Evolutionary conservation across 441 rosid genomes (phyloP).

Genomic region (Omphalea diandra): DNA sequence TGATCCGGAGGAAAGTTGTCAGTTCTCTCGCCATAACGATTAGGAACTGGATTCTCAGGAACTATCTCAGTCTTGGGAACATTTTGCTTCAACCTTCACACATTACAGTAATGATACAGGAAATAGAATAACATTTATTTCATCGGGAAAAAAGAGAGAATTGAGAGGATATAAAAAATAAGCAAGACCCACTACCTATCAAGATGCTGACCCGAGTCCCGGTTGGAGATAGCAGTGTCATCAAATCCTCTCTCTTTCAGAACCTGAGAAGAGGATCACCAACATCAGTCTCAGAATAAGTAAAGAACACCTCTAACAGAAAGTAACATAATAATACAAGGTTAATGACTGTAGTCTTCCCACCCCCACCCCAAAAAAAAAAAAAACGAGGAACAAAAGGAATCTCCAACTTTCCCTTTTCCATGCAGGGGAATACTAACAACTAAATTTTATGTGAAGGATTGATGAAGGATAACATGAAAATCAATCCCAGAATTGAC

Average conservation of each 20-base stretch:
- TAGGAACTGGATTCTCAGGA: slow-evolving; percentile 37
- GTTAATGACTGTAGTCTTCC: not conserved
- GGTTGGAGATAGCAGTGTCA: slow-evolving; percentile 37
- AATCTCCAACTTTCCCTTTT: not conserved
- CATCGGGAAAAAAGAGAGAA: not conserved
- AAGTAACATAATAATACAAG: not conserved
- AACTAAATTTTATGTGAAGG: not conserved
- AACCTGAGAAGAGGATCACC: slow-evolving; percentile 46
- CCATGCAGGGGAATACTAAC: not conserved
- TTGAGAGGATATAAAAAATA: not conserved
- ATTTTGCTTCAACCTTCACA: slow-evolving; percentile 45
- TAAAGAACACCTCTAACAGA: too few species aligned
- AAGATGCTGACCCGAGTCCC: slow-evolving; percentile 39
- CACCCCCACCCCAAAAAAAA: not conserved
- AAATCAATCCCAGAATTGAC: not conserved
- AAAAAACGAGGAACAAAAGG: not conserved
- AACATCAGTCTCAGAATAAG: slow-evolving; percentile 4
- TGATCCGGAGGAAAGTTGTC: slow-evolving; percentile 44
- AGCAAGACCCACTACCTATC: slow-evolving; percentile 20
- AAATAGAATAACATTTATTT: not conserved
- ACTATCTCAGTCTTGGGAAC: slow-evolving; percentile 45
- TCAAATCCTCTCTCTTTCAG: slow-evolving; percentile 69
- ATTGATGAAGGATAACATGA: not conserved
- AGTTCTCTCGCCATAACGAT: slow-evolving; percentile 37
- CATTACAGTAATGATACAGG: not conserved